Evolutionary conservation across 192 early-diverging fungal genomes (phyloP).

Genomic region (Coemansia aciculifera): DNA sequence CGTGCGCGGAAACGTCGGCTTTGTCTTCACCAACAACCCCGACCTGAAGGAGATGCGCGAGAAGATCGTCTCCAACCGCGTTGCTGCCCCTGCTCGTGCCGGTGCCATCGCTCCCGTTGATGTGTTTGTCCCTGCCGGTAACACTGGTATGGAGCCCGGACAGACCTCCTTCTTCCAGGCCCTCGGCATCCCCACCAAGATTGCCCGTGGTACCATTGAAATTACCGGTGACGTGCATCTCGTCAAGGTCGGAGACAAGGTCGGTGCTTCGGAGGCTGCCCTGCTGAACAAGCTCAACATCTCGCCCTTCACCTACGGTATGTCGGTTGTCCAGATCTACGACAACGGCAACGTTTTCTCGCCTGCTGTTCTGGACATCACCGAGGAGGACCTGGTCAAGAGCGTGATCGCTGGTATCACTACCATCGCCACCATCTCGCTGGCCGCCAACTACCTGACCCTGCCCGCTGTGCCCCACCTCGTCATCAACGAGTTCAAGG

Average conservation of each 20-base stretch:
- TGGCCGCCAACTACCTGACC: conserved; percentile 74
- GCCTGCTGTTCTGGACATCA: conserved; percentile 88
- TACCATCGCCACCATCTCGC: conserved; percentile 80
- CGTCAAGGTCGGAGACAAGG: conserved; percentile 86
- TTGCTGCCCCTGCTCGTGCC: conserved; percentile 94
- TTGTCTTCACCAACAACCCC: conserved; percentile 95
- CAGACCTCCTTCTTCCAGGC: conserved; percentile 99
- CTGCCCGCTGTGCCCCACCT: conserved; percentile 92
- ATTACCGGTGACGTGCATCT: conserved; percentile 94
- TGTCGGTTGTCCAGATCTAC: conserved; percentile 90
- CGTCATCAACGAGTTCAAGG: conserved; percentile 97
- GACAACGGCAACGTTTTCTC: conserved; percentile 88
- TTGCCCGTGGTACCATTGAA: conserved; percentile 99
- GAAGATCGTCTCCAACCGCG: conserved; percentile 90
- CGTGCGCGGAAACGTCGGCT: conserved; percentile 96
- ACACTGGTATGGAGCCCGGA: conserved; percentile 99
- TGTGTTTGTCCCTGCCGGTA: conserved; percentile 91
- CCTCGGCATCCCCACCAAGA: conserved; percentile 99
- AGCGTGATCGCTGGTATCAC: conserved; percentile 71
- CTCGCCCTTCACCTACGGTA: conserved; percentile 99
- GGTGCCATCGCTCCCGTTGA: conserved; percentile 92
- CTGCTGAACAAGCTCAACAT: conserved; percentile 99
- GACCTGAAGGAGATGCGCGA: conserved; percentile 95
- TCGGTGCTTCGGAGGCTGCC: conserved; percentile 97
- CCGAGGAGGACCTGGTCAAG: conserved; percentile 66